phyloP scores from a whole-genome alignment of 163 green algal species.

The Scenedesmus sp. region DNA sequence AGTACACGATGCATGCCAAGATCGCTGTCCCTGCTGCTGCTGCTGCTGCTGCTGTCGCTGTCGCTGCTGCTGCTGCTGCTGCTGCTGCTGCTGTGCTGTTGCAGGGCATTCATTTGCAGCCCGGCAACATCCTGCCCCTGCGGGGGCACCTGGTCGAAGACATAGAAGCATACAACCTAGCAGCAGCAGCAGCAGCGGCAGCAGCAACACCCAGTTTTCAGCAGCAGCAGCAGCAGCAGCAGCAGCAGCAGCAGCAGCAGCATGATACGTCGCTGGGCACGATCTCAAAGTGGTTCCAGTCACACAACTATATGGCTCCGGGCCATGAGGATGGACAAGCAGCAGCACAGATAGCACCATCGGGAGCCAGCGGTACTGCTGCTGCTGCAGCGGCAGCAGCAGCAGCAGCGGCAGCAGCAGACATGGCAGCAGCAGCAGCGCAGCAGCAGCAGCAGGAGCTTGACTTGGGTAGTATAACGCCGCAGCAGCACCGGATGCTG shows the following conservation, averaged over 20 bases:
- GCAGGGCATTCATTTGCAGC: background rate
- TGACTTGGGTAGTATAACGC: constrained; percentile 16
- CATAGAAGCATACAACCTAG: constrained; percentile 18
- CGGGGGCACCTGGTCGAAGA: constrained; percentile 34
- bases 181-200: background rate
- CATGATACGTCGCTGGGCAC: background rate
- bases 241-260: constrained; percentile 24
- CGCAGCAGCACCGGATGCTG: constrained; percentile 51
- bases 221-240: constrained; percentile 1
- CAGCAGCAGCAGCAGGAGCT: constrained; percentile 34
- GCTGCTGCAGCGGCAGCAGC: background rate
- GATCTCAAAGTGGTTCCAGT: constrained; percentile 19
- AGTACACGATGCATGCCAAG: too few species aligned
- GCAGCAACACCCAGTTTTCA: background rate
- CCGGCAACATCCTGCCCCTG: constrained; percentile 5
- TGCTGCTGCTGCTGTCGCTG: background rate
- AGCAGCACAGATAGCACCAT: background rate
- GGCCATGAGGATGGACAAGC: background rate
- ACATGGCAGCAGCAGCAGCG: constrained; percentile 15
- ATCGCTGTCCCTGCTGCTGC: background rate
- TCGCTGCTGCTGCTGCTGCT: background rate
- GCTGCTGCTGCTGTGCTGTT: background rate
- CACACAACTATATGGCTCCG: background rate
- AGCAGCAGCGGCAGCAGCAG: background rate
- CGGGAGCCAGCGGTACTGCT: background rate